phyloP scores from a whole-genome alignment of 2,329 filamentous ascomycete genomes.

The Verticillium longisporum region DNA sequence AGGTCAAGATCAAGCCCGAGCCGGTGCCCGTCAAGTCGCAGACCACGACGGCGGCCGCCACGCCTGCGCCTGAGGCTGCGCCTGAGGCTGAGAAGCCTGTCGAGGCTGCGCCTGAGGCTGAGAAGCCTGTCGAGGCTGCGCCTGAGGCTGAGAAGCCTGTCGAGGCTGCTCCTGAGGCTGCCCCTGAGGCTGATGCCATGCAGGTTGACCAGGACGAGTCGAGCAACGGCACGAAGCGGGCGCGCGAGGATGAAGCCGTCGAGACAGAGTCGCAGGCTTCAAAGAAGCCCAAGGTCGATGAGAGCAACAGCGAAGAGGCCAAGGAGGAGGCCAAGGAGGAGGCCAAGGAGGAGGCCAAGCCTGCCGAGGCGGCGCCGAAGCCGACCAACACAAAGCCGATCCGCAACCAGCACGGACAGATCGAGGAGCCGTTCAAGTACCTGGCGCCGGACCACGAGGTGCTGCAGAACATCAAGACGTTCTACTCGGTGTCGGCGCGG shows the following conservation, averaged over 20 bases:
- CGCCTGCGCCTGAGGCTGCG: no score
- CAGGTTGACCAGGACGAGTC: conserved; percentile 6
- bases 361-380: conserved; percentile 14
- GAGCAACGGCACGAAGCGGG: conserved; percentile 23
- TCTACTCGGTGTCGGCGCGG: conserved; percentile 76
- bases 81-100: conserved; percentile 25
- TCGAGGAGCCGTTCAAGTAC: conserved; percentile 94
- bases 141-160: conserved; percentile 25
- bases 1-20: conserved; percentile 62
- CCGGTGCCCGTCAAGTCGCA: conserved; percentile 51
- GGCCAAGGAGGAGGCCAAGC: background rate
- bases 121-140: background rate
- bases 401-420: conserved; percentile 42
- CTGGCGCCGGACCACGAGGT: conserved; percentile 68
- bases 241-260: conserved; percentile 19
- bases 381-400: conserved; percentile 23
- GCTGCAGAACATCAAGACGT: conserved; percentile 68
- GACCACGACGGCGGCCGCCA: conserved; percentile 10
- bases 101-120: conserved; percentile 11
- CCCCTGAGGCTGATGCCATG: conserved; percentile 7
- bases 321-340: background rate
- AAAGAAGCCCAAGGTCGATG: conserved; percentile 36
- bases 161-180: conserved; percentile 7
- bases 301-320: conserved; percentile 11
- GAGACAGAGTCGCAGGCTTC: conserved; percentile 23